Conservation (phyloP, 805 yeast genomes). For the Lachancea sp. region DNA sequence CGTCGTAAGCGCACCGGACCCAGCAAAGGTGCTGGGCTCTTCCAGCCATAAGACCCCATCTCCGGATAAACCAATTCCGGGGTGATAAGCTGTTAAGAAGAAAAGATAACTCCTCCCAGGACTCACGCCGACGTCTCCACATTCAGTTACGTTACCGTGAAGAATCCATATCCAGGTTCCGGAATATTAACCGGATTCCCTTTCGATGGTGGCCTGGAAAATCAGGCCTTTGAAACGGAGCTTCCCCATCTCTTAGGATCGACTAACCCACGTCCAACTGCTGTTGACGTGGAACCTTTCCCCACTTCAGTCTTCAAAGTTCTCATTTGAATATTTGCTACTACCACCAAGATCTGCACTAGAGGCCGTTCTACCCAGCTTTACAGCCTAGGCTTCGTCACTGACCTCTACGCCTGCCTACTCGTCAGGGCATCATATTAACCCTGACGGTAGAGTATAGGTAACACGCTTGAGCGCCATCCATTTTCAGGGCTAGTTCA, state of each 20-base stretch:
- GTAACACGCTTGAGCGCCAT: constrained; percentile 38
- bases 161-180: constrained; percentile 40
- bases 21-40: constrained; percentile 35
- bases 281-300: constrained; percentile 40
- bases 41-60: constrained; percentile 37
- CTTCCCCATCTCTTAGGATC: constrained; percentile 39
- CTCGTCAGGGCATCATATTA: constrained; percentile 35
- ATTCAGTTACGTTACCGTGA: constrained; percentile 39
- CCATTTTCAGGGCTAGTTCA: constrained; percentile 42
- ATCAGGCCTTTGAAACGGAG: constrained; percentile 35
- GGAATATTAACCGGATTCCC: constrained; percentile 41
- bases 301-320: constrained; percentile 40
- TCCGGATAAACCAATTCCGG: constrained; percentile 39
- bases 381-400: constrained; percentile 38
- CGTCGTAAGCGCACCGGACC: constrained; percentile 39
- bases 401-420: constrained; percentile 40
- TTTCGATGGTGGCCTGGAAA: constrained; percentile 36
- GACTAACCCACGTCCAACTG: constrained; percentile 40
- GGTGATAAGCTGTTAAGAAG: constrained; percentile 38
- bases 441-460: constrained; percentile 38
- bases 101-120: constrained; percentile 41
- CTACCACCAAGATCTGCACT: constrained; percentile 41
- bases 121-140: constrained; percentile 39
- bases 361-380: constrained; percentile 38
- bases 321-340: constrained; percentile 39